These are phyloP conservation scores for Cystofilobasidium bisporidii DNA, from an alignment of 768 basidiomycete species.

Conservation along the genomic window DNA sequence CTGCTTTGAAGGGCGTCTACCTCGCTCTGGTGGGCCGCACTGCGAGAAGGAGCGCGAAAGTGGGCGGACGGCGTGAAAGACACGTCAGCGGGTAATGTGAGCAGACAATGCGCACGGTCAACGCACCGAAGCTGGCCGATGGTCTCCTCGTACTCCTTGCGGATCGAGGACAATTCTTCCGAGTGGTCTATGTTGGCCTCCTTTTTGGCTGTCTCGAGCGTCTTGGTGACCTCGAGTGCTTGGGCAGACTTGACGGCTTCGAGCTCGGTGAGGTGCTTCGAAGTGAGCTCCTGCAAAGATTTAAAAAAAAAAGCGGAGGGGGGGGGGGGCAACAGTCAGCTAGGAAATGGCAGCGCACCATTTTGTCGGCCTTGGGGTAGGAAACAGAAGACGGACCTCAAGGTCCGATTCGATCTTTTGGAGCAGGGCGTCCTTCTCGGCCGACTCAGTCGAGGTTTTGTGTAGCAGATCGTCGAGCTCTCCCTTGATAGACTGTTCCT, in stretches of 20 bases:
- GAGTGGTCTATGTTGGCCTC: conserved; percentile 21
- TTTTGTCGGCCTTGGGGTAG: too few species aligned
- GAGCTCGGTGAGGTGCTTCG: conserved; percentile 12
- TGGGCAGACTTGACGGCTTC: conserved; percentile 5
- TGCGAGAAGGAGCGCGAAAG: not conserved
- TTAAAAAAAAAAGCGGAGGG: too few species aligned
- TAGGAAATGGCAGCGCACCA: too few species aligned
- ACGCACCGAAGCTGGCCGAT: conserved; percentile 23
- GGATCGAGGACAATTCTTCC: not conserved
- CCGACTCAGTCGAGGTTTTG: conserved; percentile 1
- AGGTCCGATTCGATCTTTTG: not conserved
- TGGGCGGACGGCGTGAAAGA: too few species aligned
- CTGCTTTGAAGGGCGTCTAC: conserved; percentile 12
- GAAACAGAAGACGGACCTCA: not conserved
- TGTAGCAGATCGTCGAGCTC: not conserved
- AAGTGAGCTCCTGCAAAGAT: not conserved
- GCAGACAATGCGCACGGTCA: too few species aligned
- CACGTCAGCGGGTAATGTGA: not conserved
- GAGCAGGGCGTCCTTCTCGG: conserved; percentile 10
- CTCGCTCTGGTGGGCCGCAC: conserved; percentile 15
- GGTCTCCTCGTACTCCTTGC: conserved; percentile 21
- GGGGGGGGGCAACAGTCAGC: too few species aligned
- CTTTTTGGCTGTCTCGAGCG: conserved; percentile 9
- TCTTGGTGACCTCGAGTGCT: conserved; percentile 18
- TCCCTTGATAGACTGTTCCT: conserved; percentile 6